These are phyloP conservation scores for Rhododendron kiyosumense DNA, from an alignment of 148 eudicot species.

Conservation along the genomic window DNA sequence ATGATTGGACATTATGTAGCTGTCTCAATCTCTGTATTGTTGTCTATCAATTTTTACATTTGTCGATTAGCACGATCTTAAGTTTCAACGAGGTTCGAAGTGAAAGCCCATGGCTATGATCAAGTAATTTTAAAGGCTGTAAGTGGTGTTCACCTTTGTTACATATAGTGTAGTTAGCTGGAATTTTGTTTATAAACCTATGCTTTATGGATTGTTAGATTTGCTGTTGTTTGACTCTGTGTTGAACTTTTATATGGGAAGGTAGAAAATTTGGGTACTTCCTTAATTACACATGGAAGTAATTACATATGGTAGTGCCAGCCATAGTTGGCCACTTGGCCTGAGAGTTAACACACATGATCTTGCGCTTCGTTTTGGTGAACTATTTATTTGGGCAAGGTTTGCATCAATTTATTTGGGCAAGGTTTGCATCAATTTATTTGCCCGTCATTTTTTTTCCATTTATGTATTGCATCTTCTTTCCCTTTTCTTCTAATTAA, in stretches of 20 bases:
- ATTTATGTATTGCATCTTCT: background rate
- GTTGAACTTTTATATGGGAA: background rate
- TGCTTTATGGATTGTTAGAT: background rate
- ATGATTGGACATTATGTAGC: background rate
- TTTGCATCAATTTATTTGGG: background rate
- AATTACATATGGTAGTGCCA: background rate
- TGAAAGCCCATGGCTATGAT: background rate
- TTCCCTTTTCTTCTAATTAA: background rate
- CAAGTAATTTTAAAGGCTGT: background rate
- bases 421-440: background rate
- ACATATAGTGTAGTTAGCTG: background rate
- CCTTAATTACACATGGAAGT: background rate
- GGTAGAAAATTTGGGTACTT: background rate
- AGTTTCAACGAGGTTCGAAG: background rate
- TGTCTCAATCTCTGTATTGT: background rate
- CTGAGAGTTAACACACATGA: background rate
- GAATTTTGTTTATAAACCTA: background rate
- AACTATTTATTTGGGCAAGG: background rate
- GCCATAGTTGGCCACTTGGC: too few relatives aligned
- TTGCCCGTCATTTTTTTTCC: background rate
- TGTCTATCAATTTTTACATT: background rate
- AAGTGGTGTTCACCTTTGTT: background rate
- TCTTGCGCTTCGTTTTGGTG: background rate
- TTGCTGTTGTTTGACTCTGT: background rate
- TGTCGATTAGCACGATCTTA: background rate